Percentiles rank a stretch among this genome's conserved stretches.
phyloP scores from a whole-genome alignment of 202 grass and related monocot species.

The Tripidium arundinaceum region DNA sequence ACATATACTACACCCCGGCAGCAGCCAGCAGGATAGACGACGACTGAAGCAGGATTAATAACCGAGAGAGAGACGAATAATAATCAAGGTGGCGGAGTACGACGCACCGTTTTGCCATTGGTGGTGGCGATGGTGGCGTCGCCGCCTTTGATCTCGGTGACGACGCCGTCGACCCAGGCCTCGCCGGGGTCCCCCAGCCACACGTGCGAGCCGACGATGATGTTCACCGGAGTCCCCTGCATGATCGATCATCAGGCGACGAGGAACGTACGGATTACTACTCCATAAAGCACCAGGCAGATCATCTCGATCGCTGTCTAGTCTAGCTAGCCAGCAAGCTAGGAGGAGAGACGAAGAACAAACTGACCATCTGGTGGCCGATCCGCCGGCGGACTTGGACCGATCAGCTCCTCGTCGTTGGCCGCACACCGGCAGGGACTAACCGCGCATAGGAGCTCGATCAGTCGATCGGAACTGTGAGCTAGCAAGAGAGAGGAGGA shows the following conservation, averaged over 20 bases:
- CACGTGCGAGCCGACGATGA: conserved; percentile 85
- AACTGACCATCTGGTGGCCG: conserved; percentile 10
- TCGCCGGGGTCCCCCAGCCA: conserved; percentile 68
- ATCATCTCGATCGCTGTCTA: no score
- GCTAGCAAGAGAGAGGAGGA: neutral
- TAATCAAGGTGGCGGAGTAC: neutral
- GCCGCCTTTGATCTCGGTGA: conserved; percentile 63
- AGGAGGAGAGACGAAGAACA: neutral
- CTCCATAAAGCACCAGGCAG: no score
- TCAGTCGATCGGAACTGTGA: conserved; percentile 19
- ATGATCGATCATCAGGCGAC: neutral
- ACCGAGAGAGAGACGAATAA: neutral
- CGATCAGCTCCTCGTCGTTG: neutral
- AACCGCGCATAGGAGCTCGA: neutral
- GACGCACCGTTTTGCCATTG: conserved; percentile 60
- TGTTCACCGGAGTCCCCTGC: conserved; percentile 89
- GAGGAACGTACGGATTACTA: no score
- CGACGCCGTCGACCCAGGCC: conserved; percentile 83
- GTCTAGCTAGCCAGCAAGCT: neutral
- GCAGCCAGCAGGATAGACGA: no score
- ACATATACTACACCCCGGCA: no score
- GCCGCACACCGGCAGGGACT: neutral
- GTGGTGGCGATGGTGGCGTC: conserved; percentile 54
- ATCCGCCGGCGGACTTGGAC: neutral
- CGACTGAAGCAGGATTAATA: neutral